phyloP scores from a whole-genome alignment of 192 early-diverging fungal species.

The Mortierella antarctica region DNA sequence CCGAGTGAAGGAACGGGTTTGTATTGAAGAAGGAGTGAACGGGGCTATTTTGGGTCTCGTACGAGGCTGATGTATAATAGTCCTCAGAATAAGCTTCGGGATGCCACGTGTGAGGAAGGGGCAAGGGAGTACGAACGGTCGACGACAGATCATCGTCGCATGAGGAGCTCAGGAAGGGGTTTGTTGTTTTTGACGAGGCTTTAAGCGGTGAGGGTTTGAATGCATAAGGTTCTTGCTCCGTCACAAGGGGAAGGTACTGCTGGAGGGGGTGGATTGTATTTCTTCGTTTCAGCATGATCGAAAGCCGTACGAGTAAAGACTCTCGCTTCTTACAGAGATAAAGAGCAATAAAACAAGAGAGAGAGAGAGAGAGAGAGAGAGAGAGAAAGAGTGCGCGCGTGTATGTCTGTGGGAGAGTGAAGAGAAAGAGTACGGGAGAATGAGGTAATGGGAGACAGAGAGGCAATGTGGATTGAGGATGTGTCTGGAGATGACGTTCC shows the following conservation, averaged over 20 bases:
- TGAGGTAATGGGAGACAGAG: neutral
- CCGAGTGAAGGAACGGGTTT: conserved; percentile 11
- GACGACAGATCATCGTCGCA: conserved; percentile 1
- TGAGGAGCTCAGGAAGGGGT: conserved; percentile 17
- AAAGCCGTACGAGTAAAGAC: neutral
- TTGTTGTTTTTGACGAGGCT: conserved; percentile 1
- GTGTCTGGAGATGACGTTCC: too few relatives aligned
- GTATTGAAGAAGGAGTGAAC: neutral
- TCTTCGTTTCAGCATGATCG: conserved; percentile 24
- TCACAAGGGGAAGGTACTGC: neutral
- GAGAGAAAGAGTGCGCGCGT: neutral
- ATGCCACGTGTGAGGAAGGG: neutral
- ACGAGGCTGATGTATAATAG: neutral
- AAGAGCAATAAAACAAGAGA: neutral
- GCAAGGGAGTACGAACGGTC: too few relatives aligned
- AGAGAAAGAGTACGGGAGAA: neutral
- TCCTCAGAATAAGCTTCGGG: neutral
- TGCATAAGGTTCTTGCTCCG: neutral
- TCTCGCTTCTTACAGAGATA: neutral
- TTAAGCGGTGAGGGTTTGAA: neutral
- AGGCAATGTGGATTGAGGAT: neutral
- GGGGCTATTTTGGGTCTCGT: neutral
- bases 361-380: conserved; percentile 1
- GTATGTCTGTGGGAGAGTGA: too few relatives aligned
- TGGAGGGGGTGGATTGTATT: conserved; percentile 27